Evolutionary conservation across 108 stramenopile species (phyloP), one percentile per base, ranked within the genome.

Genomic region (Skeletonema marinoi): DNA sequence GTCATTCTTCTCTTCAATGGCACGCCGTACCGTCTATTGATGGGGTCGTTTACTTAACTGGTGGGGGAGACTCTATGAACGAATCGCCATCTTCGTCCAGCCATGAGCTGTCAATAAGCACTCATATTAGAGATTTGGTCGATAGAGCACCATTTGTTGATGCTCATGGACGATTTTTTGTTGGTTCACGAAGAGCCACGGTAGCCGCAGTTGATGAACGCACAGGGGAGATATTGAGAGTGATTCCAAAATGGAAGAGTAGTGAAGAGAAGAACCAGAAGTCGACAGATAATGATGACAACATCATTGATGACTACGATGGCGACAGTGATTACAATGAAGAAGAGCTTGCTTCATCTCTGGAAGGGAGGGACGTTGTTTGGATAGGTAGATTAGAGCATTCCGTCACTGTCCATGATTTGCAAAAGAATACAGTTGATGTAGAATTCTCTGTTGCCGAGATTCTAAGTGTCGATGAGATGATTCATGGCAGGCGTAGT

Each of bases 331-430:
- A 56, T 30, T 44, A 71, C 11, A 75, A 66, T 11, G 63, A 73
- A 35, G 83, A 78, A 30, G 68, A 82, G 13, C 56, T 75, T 17
- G 50, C 58, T 1, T 70, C 82, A 39, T 71, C 77, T 14, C 21
- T 77, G 8, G 89, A 88, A 14, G 89, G 85, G 19, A 68, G 78
- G 46, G 80, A 89, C 61, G 78, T 93, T 65, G 84, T 96, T 29
- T 96, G 95, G 95, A 82, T 96, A 19, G 95, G 95, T n/a, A 67
- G 93, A 70, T 83, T 92, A 2, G 95, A 96, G 75, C 73, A 92
- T 70, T 66, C 78, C 1, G 86, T 96, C 17, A 83, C 86, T 1
- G 86, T 96, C 50, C 89, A 93, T 48, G 91, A 96, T 73, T 88
- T 92, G 48, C 70, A 77, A 61, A 86, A 86, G 33, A 90, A 90